phyloP scores from a whole-genome alignment of 768 basidiomycete species.

The Tylopilus subfusipes region DNA sequence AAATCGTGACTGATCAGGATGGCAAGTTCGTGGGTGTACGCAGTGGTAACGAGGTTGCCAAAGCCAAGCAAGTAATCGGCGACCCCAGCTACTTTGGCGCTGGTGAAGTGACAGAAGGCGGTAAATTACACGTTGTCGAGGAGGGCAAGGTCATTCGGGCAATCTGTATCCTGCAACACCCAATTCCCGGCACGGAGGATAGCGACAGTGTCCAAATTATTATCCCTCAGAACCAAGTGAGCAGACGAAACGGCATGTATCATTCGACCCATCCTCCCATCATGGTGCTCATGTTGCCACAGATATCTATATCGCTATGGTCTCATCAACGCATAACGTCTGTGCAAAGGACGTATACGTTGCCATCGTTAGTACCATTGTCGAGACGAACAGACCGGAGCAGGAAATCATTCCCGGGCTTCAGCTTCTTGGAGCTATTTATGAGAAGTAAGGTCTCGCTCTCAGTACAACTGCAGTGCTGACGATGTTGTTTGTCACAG shows the following conservation, averaged over 20 bases:
- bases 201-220: slow-evolving; percentile 95
- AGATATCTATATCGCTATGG: slow-evolving; percentile 99
- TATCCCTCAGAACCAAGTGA: slow-evolving; percentile 98
- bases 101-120: slow-evolving; percentile 56
- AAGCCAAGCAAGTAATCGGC: slow-evolving; percentile 96
- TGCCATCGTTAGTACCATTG: slow-evolving; percentile 97
- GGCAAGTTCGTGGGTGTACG: slow-evolving; percentile 95
- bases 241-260: slow-evolving; percentile 79
- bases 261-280: background rate
- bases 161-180: slow-evolving; percentile 97
- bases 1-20: slow-evolving; percentile 79
- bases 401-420: slow-evolving; percentile 90
- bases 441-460: slow-evolving; percentile 72
- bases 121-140: slow-evolving; percentile 86
- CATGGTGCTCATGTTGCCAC: slow-evolving; percentile 6
- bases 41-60: slow-evolving; percentile 86
- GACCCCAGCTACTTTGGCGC: slow-evolving; percentile 97
- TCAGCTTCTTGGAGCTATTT: slow-evolving; percentile 84
- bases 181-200: slow-evolving; percentile 96
- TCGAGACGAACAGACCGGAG: slow-evolving; percentile 92
- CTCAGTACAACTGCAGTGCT: slow-evolving; percentile 3
- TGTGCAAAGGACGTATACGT: slow-evolving; percentile 94
- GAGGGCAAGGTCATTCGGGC: slow-evolving; percentile 93
- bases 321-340: slow-evolving; percentile 96
- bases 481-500: slow-evolving; percentile 38